Conservation (phyloP, 345 rosid genomes). For the Adansonia digitata region DNA sequence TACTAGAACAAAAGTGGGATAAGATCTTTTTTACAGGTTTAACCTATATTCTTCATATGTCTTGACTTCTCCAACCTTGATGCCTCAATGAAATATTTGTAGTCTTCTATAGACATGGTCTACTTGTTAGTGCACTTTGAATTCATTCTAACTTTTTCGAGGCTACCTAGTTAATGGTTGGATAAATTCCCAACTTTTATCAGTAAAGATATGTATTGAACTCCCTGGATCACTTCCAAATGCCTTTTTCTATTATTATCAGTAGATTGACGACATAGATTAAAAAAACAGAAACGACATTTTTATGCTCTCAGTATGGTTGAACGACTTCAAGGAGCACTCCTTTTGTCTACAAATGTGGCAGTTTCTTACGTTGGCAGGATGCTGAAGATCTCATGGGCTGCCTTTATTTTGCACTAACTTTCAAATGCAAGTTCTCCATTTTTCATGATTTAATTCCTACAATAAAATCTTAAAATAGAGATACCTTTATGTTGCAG, state of each 20-base stretch:
- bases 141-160: background rate
- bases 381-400: background rate
- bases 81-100: background rate
- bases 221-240: background rate
- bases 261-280: background rate
- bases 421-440: background rate
- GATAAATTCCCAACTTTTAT: background rate
- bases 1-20: slow-evolving; percentile 94
- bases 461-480: background rate
- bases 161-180: background rate
- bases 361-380: background rate
- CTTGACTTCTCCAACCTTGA: background rate
- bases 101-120: background rate
- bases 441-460: background rate
- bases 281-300: background rate
- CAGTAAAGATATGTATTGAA: background rate
- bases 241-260: background rate
- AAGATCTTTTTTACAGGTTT: slow-evolving; percentile 94
- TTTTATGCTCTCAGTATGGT: background rate
- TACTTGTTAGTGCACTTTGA: background rate
- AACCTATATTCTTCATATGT: background rate
- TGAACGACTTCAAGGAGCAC: background rate
- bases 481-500: slow-evolving; percentile 34
- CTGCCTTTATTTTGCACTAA: background rate
- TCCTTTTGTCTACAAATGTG: background rate